These are phyloP conservation scores for Colletotrichum sp. DNA, from an alignment of 2,329 filamentous ascomycete genomes.

Conservation along the genomic window DNA sequence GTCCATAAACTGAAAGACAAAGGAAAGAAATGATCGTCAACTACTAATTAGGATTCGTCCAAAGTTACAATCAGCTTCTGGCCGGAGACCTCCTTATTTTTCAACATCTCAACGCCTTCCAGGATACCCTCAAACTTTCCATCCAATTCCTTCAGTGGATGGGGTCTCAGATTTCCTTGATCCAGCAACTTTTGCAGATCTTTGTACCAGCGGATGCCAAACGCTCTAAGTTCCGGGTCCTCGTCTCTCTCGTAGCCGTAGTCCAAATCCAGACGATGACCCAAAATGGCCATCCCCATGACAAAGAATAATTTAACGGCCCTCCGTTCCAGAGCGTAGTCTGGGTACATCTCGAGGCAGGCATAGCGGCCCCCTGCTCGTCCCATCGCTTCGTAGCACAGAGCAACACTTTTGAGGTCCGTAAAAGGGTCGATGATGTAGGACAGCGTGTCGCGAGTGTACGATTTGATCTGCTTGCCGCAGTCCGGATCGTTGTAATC, in stretches of 20 bases:
- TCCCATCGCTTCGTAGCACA: constrained; percentile 43
- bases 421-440: constrained; percentile 45
- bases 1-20: neutral
- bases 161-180: neutral
- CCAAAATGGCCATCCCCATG: neutral
- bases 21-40: neutral
- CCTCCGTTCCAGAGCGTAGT: neutral
- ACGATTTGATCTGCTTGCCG: constrained; percentile 24
- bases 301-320: neutral
- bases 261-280: neutral
- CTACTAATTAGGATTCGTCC: neutral
- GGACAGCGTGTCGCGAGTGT: constrained; percentile 40
- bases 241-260: neutral
- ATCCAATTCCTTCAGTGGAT: neutral
- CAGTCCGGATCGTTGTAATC: constrained; percentile 44
- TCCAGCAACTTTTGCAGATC: neutral
- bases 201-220: neutral
- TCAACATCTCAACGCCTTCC: neutral
- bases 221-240: neutral
- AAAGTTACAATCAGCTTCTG: neutral
- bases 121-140: neutral
- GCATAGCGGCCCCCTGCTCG: neutral
- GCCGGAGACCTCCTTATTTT: neutral
- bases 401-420: constrained; percentile 28
- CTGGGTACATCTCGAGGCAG: neutral